Evolutionary conservation across 2,329 filamentous ascomycete species (phyloP).

Genomic region (Chrysosphaeria jannelii): DNA sequence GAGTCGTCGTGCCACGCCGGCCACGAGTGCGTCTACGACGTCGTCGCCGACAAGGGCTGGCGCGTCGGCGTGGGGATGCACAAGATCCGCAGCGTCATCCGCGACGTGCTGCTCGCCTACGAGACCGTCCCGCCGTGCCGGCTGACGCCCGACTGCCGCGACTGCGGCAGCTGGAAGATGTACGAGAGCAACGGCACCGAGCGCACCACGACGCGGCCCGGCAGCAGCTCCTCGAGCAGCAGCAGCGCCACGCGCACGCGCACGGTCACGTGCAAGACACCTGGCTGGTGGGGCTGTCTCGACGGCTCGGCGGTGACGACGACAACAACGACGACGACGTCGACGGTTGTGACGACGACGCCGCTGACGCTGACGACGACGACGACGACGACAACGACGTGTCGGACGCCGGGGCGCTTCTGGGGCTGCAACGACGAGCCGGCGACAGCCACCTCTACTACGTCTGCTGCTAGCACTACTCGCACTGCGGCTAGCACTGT

Average conservation of each 20-base stretch:
- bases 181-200: slow-evolving; percentile 77
- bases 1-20: slow-evolving; percentile 83
- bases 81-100: slow-evolving; percentile 66
- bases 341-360: slow-evolving; percentile 12
- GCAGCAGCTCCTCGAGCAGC: slow-evolving; percentile 22
- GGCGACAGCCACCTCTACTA: slow-evolving; percentile 15
- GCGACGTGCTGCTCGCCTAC: slow-evolving; percentile 62
- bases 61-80: slow-evolving; percentile 75
- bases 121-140: slow-evolving; percentile 51
- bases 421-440: slow-evolving; percentile 7
- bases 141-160: slow-evolving; percentile 49
- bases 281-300: slow-evolving; percentile 63
- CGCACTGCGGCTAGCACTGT: neutral
- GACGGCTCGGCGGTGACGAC: slow-evolving; percentile 27
- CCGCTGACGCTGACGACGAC: slow-evolving; percentile 5
- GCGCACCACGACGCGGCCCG: slow-evolving; percentile 26
- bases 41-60: slow-evolving; percentile 75
- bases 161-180: slow-evolving; percentile 85
- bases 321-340: slow-evolving; percentile 8
- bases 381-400: slow-evolving; percentile 6
- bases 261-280: slow-evolving; percentile 68
- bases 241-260: slow-evolving; percentile 31
- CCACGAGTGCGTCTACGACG: slow-evolving; percentile 69
- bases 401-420: slow-evolving; percentile 5
- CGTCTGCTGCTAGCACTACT: too few relatives aligned